phyloP scores from a whole-genome alignment of 2,329 filamentous ascomycete species.

The Aspergillus sclerotialis region DNA sequence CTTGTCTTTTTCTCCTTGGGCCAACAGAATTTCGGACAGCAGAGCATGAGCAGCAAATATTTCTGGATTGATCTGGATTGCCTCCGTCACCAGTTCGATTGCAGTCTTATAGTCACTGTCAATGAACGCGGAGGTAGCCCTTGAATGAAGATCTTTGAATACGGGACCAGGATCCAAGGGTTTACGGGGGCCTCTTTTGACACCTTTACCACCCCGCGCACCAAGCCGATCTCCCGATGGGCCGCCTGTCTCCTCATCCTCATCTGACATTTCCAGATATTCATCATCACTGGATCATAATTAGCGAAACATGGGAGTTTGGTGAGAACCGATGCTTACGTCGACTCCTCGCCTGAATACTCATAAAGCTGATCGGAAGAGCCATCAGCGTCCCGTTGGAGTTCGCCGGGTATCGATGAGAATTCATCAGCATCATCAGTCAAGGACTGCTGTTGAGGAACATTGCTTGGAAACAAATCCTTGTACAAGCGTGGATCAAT shows the following conservation, averaged over 20 bases:
- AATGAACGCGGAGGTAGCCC: constrained; percentile 44
- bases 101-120: constrained; percentile 41
- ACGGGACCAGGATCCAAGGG: constrained; percentile 42
- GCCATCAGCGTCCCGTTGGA: constrained; percentile 5
- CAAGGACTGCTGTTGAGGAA: constrained; percentile 7
- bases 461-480: constrained; percentile 12
- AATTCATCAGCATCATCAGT: constrained; percentile 8
- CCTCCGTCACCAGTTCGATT: constrained; percentile 37
- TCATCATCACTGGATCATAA: constrained; percentile 17
- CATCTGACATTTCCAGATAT: constrained; percentile 12
- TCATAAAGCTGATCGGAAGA: constrained; percentile 20
- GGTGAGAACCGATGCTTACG: constrained; percentile 11
- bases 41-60: constrained; percentile 56
- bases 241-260: constrained; percentile 20
- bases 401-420: constrained; percentile 2
- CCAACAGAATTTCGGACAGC: constrained; percentile 52
- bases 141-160: constrained; percentile 41
- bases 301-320: constrained; percentile 5
- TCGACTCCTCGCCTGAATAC: constrained; percentile 17
- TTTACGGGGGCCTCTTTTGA: constrained; percentile 40
- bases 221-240: constrained; percentile 31
- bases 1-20: constrained; percentile 50
- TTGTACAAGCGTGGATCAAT: constrained; percentile 29
- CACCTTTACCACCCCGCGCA: constrained; percentile 37
- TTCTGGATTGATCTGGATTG: constrained; percentile 53